phyloP scores from a whole-genome alignment of 495 filamentous ascomycete species.

The Daldinia loculata region DNA sequence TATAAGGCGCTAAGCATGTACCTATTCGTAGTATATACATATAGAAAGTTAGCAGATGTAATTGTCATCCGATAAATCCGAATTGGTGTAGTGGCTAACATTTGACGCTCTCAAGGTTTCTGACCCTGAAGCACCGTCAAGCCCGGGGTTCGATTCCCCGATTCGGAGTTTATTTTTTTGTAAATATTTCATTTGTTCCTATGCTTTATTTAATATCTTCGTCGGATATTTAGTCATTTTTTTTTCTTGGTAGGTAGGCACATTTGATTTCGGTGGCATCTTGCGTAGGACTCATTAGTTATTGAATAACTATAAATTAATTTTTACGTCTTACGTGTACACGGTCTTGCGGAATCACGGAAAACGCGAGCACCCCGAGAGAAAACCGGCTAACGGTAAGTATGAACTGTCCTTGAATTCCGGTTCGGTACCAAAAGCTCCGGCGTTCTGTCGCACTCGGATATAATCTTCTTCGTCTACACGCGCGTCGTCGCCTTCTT shows the following conservation, averaged over 20 bases:
- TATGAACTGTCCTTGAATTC: not conserved
- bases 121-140: constrained; percentile 37
- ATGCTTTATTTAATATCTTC: too few relatives aligned
- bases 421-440: not conserved
- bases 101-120: constrained; percentile 47
- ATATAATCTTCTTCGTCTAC: not conserved
- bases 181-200: not conserved
- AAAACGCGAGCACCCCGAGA: not conserved
- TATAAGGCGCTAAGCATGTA: not conserved
- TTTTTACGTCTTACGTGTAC: not conserved
- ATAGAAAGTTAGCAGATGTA: not conserved
- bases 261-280: too few relatives aligned
- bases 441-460: not conserved
- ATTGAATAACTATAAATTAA: not conserved
- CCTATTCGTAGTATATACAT: too few relatives aligned
- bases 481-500: not conserved
- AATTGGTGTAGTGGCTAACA: constrained; percentile 52
- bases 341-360: not conserved
- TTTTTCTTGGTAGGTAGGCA: too few relatives aligned
- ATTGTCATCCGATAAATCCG: constrained; percentile 32
- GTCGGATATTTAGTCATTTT: too few relatives aligned
- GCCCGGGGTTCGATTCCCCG: constrained; percentile 53
- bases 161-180: constrained; percentile 42
- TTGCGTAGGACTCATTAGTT: not conserved
- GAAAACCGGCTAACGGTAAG: not conserved